phyloP scores from a whole-genome alignment of 805 yeast genomes.

The Wickerhamiella siamensis region DNA sequence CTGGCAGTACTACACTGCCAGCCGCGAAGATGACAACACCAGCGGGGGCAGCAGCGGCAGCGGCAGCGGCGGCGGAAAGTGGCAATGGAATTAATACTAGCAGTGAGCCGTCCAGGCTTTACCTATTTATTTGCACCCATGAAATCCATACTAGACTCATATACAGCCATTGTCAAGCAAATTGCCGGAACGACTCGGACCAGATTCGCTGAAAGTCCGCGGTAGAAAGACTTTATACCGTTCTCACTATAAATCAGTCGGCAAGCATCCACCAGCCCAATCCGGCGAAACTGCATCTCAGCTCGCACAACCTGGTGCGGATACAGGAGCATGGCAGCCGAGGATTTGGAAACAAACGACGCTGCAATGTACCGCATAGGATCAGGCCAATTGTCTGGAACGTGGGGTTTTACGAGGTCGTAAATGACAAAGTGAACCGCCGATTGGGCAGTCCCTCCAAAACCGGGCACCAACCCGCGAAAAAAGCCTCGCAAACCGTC shows the following conservation, averaged over 20 bases:
- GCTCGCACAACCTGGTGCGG: conserved; percentile 76
- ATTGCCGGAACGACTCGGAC: conserved; percentile 85
- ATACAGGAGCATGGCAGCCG: conserved; percentile 55
- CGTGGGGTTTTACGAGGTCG: conserved; percentile 50
- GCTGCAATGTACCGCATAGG: conserved; percentile 47
- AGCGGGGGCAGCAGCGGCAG: no score
- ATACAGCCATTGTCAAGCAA: conserved; percentile 74
- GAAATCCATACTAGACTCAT: conserved; percentile 34
- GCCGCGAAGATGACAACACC: neutral
- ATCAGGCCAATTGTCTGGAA: conserved; percentile 11
- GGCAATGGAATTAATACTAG: neutral
- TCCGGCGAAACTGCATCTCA: conserved; percentile 41
- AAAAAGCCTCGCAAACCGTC: conserved; percentile 56
- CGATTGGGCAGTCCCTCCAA: conserved; percentile 78
- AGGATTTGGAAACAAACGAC: conserved; percentile 53
- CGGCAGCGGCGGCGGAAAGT: no score
- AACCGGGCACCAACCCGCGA: conserved; percentile 60
- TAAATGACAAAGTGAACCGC: conserved; percentile 78
- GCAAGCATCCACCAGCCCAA: conserved; percentile 24
- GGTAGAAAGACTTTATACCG: conserved; percentile 60
- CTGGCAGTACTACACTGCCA: neutral
- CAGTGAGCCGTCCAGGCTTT: neutral
- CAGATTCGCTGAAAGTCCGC: conserved; percentile 67
- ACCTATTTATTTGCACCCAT: neutral
- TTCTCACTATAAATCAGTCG: conserved; percentile 32